phyloP scores from a whole-genome alignment of 106 monocot species.

The Apostasia ramifera region DNA sequence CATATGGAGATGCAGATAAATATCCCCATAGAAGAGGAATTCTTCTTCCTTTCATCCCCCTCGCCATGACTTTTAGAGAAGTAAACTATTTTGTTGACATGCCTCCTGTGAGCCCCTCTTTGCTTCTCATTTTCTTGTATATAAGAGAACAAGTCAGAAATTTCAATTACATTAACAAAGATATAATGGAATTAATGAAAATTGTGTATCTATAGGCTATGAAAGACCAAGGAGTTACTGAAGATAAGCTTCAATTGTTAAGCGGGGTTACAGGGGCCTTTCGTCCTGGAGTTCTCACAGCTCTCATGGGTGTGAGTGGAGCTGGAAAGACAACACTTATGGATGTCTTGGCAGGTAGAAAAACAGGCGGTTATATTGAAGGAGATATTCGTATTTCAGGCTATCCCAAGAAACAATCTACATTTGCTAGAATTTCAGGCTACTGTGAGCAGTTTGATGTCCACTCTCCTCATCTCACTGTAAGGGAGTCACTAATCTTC shows the following conservation, averaged over 20 bases:
- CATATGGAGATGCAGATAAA: slow-evolving; percentile 1
- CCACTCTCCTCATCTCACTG: slow-evolving; percentile 69
- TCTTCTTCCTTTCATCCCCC: slow-evolving; percentile 63
- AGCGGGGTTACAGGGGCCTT: slow-evolving; percentile 51
- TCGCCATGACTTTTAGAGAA: slow-evolving; percentile 55
- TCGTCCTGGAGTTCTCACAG: slow-evolving; percentile 65
- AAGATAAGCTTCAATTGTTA: slow-evolving; percentile 53
- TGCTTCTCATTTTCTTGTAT: background rate
- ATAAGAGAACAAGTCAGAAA: background rate
- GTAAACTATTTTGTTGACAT: slow-evolving; percentile 66
- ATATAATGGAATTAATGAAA: background rate
- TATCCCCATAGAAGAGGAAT: slow-evolving; percentile 32
- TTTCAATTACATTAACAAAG: background rate
- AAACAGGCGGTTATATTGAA: slow-evolving; percentile 67
- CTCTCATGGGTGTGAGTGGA: slow-evolving; percentile 75
- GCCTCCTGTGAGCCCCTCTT: slow-evolving; percentile 41
- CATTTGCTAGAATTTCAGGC: slow-evolving; percentile 66
- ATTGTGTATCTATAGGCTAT: slow-evolving; percentile 32
- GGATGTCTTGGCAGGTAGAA: slow-evolving; percentile 74
- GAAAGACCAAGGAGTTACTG: slow-evolving; percentile 46
- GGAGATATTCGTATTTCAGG: slow-evolving; percentile 60
- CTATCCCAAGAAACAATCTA: slow-evolving; percentile 54
- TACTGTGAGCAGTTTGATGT: slow-evolving; percentile 78
- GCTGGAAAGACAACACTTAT: slow-evolving; percentile 83
- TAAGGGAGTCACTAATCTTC: slow-evolving; percentile 54